Evolutionary conservation across 179 eudicot genomes (phyloP).

Genomic region (Patellifolia procumbens): DNA sequence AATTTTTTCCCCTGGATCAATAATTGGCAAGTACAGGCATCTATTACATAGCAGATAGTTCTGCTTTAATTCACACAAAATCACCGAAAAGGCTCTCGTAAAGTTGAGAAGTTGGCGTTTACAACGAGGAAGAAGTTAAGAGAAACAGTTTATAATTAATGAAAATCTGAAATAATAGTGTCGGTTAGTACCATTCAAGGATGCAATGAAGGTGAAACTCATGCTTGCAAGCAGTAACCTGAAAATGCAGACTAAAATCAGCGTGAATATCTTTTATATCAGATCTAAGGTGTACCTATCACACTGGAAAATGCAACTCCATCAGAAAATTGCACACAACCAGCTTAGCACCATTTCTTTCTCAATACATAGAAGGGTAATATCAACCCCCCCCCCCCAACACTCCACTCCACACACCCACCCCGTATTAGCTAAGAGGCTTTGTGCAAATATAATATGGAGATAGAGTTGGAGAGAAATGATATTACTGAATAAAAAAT

Average conservation of each 20-base stretch:
- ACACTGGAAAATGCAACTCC: background rate
- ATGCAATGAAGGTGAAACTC: conserved; percentile 91
- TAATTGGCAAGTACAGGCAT: too few species aligned
- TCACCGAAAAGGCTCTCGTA: background rate
- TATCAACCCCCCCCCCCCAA: too few species aligned
- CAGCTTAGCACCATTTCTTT: background rate
- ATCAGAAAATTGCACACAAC: background rate
- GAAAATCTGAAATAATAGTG: too few species aligned
- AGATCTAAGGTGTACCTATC: background rate
- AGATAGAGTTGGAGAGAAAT: too few species aligned
- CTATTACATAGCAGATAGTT: too few species aligned
- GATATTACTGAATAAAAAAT: too few species aligned
- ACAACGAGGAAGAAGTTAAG: background rate
- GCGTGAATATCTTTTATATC: background rate
- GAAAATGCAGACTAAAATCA: conserved; percentile 18
- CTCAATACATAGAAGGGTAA: background rate
- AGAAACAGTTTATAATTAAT: background rate
- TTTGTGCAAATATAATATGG: too few species aligned
- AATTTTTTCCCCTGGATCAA: too few species aligned
- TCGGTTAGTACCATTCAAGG: conserved; percentile 74
- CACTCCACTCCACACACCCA: too few species aligned
- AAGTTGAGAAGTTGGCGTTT: conserved; percentile 2
- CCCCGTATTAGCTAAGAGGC: too few species aligned
- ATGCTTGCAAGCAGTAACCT: conserved; percentile 84
- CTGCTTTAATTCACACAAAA: background rate